phyloP scores from a whole-genome alignment of 257 asterid genomes.

The Mentha longifolia region DNA sequence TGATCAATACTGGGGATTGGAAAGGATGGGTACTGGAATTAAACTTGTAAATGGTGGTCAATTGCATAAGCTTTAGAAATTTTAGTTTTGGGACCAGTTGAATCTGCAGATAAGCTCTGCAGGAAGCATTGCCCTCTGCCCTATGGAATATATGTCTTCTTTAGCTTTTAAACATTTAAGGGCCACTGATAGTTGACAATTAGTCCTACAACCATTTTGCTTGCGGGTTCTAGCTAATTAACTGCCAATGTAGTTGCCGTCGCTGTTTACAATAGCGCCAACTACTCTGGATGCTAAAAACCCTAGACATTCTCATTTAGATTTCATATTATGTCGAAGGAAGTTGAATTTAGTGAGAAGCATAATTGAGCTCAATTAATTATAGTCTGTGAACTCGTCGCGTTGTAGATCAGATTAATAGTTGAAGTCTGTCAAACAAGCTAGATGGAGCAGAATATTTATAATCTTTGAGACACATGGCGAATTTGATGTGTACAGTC shows the following conservation, averaged over 20 bases:
- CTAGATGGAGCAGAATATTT: background rate
- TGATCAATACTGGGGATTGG: background rate
- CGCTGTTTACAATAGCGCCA: conserved; percentile 3
- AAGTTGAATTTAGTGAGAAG: background rate
- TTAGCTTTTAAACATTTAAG: background rate
- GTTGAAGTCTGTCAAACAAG: conserved; percentile 14
- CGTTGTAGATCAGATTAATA: background rate
- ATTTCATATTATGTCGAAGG: background rate
- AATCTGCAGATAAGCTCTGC: conserved; percentile 11
- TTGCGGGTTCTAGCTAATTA: background rate
- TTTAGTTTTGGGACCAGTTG: background rate
- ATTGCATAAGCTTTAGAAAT: background rate
- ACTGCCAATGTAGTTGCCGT: background rate
- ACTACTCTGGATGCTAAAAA: background rate
- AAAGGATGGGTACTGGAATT: background rate
- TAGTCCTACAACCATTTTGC: background rate
- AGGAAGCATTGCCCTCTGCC: background rate
- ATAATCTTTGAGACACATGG: background rate
- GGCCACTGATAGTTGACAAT: background rate
- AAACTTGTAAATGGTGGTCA: background rate
- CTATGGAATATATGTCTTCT: background rate
- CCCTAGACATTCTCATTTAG: background rate
- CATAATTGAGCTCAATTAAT: background rate
- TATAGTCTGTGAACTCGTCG: conserved; percentile 5
- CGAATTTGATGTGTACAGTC: conserved; percentile 1